Evolutionary conservation across 495 filamentous ascomycete genomes (phyloP).

Genomic region (Hypomontagnella monticulosa): DNA sequence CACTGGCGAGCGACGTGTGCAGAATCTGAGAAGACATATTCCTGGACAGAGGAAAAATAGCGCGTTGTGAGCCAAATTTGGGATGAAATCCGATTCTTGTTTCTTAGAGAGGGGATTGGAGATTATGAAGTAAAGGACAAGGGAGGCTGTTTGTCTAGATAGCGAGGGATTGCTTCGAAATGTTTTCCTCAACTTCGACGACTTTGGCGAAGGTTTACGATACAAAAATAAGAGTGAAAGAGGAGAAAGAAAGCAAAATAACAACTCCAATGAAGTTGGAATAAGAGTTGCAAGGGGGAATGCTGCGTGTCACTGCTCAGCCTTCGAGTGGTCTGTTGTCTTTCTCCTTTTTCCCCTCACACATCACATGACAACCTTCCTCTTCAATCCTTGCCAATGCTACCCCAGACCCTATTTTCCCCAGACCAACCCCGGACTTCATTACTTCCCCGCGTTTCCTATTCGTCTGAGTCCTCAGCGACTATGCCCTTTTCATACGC

Average conservation of each 20-base stretch:
- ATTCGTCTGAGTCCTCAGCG: slow-evolving; percentile 57
- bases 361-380: slow-evolving; percentile 41
- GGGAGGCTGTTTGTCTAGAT: too few species aligned
- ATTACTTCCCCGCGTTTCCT: slow-evolving; percentile 38
- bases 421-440: slow-evolving; percentile 31
- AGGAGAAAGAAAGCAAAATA: slow-evolving; percentile 1
- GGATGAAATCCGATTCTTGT: not conserved
- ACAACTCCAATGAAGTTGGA: slow-evolving; percentile 23
- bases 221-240: slow-evolving; percentile 3
- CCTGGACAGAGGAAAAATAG: slow-evolving; percentile 16
- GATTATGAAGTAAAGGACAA: slow-evolving; percentile 11
- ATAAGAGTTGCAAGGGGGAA: slow-evolving; percentile 32
- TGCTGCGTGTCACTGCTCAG: slow-evolving; percentile 7
- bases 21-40: not conserved
- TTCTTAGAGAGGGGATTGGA: not conserved
- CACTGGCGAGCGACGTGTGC: not conserved
- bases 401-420: slow-evolving; percentile 38
- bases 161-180: not conserved
- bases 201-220: not conserved
- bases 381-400: slow-evolving; percentile 31
- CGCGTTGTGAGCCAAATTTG: slow-evolving; percentile 10
- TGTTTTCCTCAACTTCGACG: not conserved
- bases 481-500: slow-evolving; percentile 58
- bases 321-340: slow-evolving; percentile 16
- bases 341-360: slow-evolving; percentile 36